Evolutionary conservation across 345 rosid genomes (phyloP).

Genomic region (Camelina neglecta): DNA sequence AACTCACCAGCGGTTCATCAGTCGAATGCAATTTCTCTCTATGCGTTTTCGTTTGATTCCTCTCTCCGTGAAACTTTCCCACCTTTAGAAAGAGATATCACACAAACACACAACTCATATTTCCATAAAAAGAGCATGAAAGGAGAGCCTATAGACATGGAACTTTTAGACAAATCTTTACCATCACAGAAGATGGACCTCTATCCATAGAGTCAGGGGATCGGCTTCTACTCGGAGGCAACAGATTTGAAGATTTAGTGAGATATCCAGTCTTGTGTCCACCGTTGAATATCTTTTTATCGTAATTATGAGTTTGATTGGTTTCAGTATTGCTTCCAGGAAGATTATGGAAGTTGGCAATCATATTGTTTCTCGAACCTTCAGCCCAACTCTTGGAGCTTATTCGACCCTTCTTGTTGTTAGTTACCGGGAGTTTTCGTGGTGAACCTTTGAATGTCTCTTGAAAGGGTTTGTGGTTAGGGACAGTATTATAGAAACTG

Average conservation of each 20-base stretch:
- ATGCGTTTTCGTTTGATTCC: slow-evolving; percentile 44
- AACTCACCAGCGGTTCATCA: slow-evolving; percentile 58
- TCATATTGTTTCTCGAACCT: slow-evolving; percentile 51
- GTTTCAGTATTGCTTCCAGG: slow-evolving; percentile 42
- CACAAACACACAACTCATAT: slow-evolving; percentile 19
- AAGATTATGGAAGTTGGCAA: slow-evolving; percentile 45
- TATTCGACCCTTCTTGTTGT: slow-evolving; percentile 46
- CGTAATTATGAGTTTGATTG: slow-evolving; percentile 50
- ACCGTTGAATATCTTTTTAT: slow-evolving; percentile 37
- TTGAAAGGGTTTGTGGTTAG: slow-evolving; percentile 48
- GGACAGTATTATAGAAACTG: slow-evolving; percentile 46
- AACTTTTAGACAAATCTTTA: slow-evolving; percentile 47
- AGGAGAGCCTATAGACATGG: not conserved
- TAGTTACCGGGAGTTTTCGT: slow-evolving; percentile 48
- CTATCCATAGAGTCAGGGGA: slow-evolving; percentile 54
- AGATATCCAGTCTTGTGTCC: slow-evolving; percentile 50
- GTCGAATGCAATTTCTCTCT: slow-evolving; percentile 44
- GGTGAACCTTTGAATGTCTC: slow-evolving; percentile 51
- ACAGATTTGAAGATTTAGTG: slow-evolving; percentile 51
- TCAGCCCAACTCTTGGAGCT: slow-evolving; percentile 56
- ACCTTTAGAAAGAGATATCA: slow-evolving; percentile 47
- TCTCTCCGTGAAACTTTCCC: slow-evolving; percentile 49
- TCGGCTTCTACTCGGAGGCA: slow-evolving; percentile 45
- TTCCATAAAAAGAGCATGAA: slow-evolving; percentile 13
- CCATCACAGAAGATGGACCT: slow-evolving; percentile 48